Percentiles rank a stretch among this genome's conserved stretches.
These are phyloP conservation scores for Capsella rubella DNA, from an alignment of 441 rosid genomes.

Conservation along the genomic window DNA sequence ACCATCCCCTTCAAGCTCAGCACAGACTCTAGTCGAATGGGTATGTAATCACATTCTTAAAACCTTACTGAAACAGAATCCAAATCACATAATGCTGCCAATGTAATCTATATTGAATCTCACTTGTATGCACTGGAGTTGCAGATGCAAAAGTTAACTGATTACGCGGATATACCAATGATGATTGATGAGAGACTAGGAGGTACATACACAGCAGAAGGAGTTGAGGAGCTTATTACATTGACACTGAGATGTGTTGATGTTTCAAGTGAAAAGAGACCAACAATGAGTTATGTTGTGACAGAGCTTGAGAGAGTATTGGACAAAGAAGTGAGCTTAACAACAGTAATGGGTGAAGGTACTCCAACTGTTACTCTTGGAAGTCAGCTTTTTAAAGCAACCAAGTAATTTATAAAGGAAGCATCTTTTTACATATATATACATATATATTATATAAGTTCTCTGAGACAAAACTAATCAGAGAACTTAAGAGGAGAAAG, in stretches of 20 bases:
- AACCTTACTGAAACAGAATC: neutral
- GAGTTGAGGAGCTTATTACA: slow-evolving; percentile 63
- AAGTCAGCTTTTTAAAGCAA: slow-evolving; percentile 65
- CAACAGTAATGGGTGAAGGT: slow-evolving; percentile 74
- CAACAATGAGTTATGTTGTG: slow-evolving; percentile 60
- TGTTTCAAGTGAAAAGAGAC: slow-evolving; percentile 66
- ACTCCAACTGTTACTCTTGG: slow-evolving; percentile 72
- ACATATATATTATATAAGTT: slow-evolving; percentile 22
- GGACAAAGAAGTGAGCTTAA: slow-evolving; percentile 70
- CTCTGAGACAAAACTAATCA: slow-evolving; percentile 34
- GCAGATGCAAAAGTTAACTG: slow-evolving; percentile 70
- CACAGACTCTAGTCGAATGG: slow-evolving; percentile 75
- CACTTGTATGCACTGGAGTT: slow-evolving; percentile 17
- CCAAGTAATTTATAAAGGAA: slow-evolving; percentile 45
- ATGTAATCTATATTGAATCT: slow-evolving; percentile 1
- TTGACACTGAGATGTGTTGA: slow-evolving; percentile 59
- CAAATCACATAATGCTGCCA: neutral
- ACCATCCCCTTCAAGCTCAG: slow-evolving; percentile 59
- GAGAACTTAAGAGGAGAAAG: slow-evolving; percentile 17
- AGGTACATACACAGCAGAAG: slow-evolving; percentile 65
- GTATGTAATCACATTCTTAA: slow-evolving; percentile 51
- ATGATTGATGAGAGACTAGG: slow-evolving; percentile 66
- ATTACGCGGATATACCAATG: slow-evolving; percentile 53
- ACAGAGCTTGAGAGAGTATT: slow-evolving; percentile 63
- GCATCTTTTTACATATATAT: slow-evolving; percentile 32